phyloP scores from a whole-genome alignment of 768 basidiomycete species.

The Auricularia cornea region DNA sequence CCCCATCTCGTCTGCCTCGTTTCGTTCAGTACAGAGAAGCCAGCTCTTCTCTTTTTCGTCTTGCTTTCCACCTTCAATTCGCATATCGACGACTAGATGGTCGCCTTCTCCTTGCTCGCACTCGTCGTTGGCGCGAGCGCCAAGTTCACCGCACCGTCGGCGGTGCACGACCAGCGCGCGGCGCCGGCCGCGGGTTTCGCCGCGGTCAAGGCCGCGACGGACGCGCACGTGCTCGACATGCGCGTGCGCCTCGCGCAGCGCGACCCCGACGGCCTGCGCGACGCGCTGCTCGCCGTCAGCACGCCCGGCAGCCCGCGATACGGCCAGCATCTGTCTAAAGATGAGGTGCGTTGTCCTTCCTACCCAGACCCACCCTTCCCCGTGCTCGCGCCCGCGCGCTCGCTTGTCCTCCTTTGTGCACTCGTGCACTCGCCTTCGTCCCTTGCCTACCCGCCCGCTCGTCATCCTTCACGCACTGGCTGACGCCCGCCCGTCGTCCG shows the following conservation, averaged over 20 bases:
- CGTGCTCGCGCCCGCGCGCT: too few species aligned
- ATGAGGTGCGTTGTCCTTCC: slow-evolving; percentile 21
- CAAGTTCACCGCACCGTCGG: neutral
- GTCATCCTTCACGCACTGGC: too few species aligned
- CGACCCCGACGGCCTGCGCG: slow-evolving; percentile 40
- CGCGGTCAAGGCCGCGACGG: neutral
- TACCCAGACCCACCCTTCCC: neutral
- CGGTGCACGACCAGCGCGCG: neutral
- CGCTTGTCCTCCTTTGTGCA: too few species aligned
- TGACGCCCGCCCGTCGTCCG: too few species aligned
- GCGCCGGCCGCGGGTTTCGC: neutral
- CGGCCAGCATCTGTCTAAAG: slow-evolving; percentile 38
- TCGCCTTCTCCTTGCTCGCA: neutral
- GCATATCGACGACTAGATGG: neutral
- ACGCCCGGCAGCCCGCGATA: slow-evolving; percentile 46
- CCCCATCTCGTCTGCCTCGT: too few species aligned
- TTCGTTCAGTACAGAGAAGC: too few species aligned
- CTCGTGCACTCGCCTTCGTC: too few species aligned
- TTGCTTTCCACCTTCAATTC: too few species aligned
- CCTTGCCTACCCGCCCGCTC: too few species aligned
- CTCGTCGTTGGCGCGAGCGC: neutral
- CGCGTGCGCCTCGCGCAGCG: slow-evolving; percentile 49
- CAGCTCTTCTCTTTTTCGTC: too few species aligned
- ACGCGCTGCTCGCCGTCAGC: slow-evolving; percentile 46
- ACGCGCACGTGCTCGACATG: slow-evolving; percentile 29